These are phyloP conservation scores for Draba incana DNA, from an alignment of 345 rosid species.

Conservation along the genomic window DNA sequence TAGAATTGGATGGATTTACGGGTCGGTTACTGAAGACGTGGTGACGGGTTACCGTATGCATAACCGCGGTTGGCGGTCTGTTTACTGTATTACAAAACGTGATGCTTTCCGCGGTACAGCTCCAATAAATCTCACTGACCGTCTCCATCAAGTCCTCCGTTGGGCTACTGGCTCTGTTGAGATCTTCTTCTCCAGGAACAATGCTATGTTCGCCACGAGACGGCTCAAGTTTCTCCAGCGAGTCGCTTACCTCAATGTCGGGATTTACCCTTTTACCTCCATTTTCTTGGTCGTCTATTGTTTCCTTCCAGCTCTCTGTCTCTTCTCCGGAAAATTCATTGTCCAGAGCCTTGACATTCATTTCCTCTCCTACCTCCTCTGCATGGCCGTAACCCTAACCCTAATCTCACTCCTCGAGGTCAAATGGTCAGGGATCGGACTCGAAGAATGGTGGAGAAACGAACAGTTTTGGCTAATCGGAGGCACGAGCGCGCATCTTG, in stretches of 20 bases:
- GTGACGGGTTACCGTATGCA: constrained; percentile 97
- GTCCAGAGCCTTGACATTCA: constrained; percentile 59
- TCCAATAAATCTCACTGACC: constrained; percentile 88
- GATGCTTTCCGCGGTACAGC: constrained; percentile 94
- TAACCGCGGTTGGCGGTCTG: constrained; percentile 95
- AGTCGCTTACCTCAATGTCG: constrained; percentile 79
- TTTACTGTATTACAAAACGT: constrained; percentile 86
- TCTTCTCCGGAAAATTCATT: constrained; percentile 77
- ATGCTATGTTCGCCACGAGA: constrained; percentile 61
- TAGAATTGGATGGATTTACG: constrained; percentile 86
- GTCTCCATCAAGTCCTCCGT: constrained; percentile 89
- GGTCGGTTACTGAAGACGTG: constrained; percentile 62
- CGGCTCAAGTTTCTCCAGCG: constrained; percentile 90
- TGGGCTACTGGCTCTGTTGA: constrained; percentile 99
- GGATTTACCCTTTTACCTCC: constrained; percentile 90
- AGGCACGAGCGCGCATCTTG: constrained; percentile 87
- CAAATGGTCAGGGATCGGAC: constrained; percentile 81
- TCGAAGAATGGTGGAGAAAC: constrained; percentile 93
- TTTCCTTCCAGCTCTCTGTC: constrained; percentile 87
- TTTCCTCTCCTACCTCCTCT: constrained; percentile 73
- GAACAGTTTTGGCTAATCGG: constrained; percentile 97
- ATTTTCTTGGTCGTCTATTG: constrained; percentile 73
- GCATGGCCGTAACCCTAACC: constrained; percentile 60
- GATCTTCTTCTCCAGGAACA: constrained; percentile 86
- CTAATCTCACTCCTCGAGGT: constrained; percentile 85